A percentile compares a stretch with the other conserved stretches of the same genome.
These are phyloP conservation scores for Corymbia maculata DNA, from an alignment of 345 rosid species.

Conservation along the genomic window DNA sequence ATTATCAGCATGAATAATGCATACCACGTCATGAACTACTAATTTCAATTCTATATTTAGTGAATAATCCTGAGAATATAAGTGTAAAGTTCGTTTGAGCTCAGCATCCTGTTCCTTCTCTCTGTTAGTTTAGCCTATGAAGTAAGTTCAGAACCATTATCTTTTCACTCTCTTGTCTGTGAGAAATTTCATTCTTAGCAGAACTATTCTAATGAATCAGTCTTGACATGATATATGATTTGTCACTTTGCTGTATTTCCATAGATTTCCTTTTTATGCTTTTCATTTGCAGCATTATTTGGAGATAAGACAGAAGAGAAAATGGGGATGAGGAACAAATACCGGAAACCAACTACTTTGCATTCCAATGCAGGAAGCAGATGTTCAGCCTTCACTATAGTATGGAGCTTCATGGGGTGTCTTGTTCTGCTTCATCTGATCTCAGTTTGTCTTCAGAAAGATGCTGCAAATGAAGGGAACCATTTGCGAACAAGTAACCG, in stretches of 20 bases:
- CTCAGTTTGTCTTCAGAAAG: slow-evolving; percentile 29
- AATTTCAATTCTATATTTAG: neutral
- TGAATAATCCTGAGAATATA: neutral
- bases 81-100: neutral
- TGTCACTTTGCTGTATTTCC: slow-evolving; percentile 26
- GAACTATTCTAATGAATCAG: neutral
- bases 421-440: slow-evolving; percentile 44
- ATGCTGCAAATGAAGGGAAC: slow-evolving; percentile 11
- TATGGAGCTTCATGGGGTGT: slow-evolving; percentile 69
- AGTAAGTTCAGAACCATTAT: neutral
- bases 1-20: neutral
- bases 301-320: slow-evolving; percentile 45
- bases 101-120: neutral
- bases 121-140: neutral
- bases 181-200: neutral
- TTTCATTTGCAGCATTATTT: slow-evolving; percentile 38
- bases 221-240: slow-evolving; percentile 5
- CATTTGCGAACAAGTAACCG: slow-evolving; percentile 26
- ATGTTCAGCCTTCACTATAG: slow-evolving; percentile 35
- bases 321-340: slow-evolving; percentile 71
- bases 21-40: neutral
- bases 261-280: slow-evolving; percentile 32
- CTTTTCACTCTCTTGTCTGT: neutral
- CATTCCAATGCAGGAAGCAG: slow-evolving; percentile 82
- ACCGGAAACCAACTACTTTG: slow-evolving; percentile 77